Evolutionary conservation across 208 protist genomes (phyloP).

Genomic region (Entamoeba dispar): DNA sequence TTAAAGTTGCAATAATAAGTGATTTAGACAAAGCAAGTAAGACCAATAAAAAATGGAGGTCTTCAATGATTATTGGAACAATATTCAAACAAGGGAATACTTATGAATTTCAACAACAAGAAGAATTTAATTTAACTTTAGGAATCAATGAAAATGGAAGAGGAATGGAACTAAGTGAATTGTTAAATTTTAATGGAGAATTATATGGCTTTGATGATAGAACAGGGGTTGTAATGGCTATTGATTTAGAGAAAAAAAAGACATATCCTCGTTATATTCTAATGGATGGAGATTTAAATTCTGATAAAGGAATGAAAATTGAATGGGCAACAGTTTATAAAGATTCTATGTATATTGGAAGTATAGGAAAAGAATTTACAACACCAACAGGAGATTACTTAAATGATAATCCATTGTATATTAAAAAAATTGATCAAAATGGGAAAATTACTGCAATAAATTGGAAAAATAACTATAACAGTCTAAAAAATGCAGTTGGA

Average conservation of each 20-base stretch:
- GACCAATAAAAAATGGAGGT: not conserved
- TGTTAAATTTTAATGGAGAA: constrained; percentile 29
- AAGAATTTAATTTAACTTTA: constrained; percentile 4
- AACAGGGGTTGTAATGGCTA: constrained; percentile 30
- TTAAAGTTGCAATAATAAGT: not conserved
- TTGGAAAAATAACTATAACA: constrained; percentile 26
- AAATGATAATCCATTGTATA: constrained; percentile 29
- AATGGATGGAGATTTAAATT: constrained; percentile 26
- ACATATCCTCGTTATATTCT: constrained; percentile 19
- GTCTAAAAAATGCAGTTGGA: constrained; percentile 7
- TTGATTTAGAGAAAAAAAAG: constrained; percentile 10
- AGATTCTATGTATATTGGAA: constrained; percentile 28
- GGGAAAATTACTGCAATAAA: constrained; percentile 18
- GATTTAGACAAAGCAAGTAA: not conserved
- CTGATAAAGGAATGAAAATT: constrained; percentile 32
- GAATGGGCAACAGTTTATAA: constrained; percentile 40
- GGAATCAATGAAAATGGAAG: constrained; percentile 15
- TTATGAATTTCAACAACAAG: not conserved
- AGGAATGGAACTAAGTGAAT: constrained; percentile 37
- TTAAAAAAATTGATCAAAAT: constrained; percentile 23
- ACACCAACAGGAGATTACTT: constrained; percentile 12
- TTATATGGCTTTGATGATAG: constrained; percentile 32
- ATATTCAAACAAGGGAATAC: not conserved
- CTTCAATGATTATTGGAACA: not conserved
- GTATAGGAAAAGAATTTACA: constrained; percentile 38